Base-by-base conservation (phyloP, 1,139 yeast species). In the Spathaspora jeffriesii region DNA sequence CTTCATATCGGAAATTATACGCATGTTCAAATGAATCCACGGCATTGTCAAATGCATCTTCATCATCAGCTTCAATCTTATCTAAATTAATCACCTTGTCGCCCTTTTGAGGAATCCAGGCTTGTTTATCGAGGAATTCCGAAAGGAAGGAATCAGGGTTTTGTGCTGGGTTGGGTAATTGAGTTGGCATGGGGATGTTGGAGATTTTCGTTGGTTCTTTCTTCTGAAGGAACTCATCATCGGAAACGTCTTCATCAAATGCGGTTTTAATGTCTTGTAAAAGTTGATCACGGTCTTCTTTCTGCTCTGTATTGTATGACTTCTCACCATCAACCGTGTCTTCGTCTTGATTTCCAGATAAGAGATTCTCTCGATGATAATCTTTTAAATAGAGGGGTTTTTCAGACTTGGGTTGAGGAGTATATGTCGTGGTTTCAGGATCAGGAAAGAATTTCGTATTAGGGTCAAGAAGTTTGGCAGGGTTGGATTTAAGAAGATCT, bases 1-100 rank as follows among this genome's bases (percentile, higher is more conserved):
- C 98, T 67, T 95, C 99, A 62, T 81, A 93, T 63, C 99, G 81
- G 76, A 92, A 92, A 61, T 95, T 95, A 70, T 92, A 93, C 0
- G 96, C 97, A 51, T 82, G 81, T 67, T 95, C 99, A 60, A 90
- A 91, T 57, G 82, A 74, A 56, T 95, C 99, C 3, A 87, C 97
- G 1, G 96, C 95, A 45, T 89, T 88, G 43, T 92, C 98, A 63
- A 92, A 93, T 47, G 87, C 92, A 44, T 87, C 95, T 56, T 90
- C 96, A 52, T 84, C 95, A 40, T 82, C 85, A 31, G 76, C 71
- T 49, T 82, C 82, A 46, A 74, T 71, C 52, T 76, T 72, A 49
- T 85, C 88, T 42, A 88, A 58, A 41, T 83, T 66, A 32, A 82
- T 67, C 4, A 73, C 73, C 60, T 81, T 80, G 54, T 82, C 85